Percentiles rank a stretch among this genome's conserved stretches.
Evolutionary conservation across 139 green algal genomes (phyloP).

Genomic region (Chlorella vulgaris): DNA sequence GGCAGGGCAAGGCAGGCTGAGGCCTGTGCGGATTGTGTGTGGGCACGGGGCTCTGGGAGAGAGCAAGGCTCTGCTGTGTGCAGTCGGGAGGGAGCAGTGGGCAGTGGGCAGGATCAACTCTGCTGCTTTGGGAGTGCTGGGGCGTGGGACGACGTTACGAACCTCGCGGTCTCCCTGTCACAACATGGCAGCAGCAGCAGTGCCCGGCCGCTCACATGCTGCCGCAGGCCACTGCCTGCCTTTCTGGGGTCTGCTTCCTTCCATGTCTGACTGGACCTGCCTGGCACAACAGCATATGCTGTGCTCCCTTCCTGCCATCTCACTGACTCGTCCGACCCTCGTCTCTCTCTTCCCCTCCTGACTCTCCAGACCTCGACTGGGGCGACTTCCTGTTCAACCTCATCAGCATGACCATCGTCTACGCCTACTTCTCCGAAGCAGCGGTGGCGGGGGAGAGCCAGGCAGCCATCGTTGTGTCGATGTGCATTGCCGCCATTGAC

Average conservation of each 20-base stretch:
- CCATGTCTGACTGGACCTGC: no score
- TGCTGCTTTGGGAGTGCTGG: not conserved
- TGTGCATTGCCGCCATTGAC: conserved; percentile 65
- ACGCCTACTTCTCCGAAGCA: conserved; percentile 66
- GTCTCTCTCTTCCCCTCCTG: not conserved
- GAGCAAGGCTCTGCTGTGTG: no score
- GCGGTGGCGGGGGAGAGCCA: conserved; percentile 53
- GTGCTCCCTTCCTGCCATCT: no score
- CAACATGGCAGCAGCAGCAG: not conserved
- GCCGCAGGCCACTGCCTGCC: no score
- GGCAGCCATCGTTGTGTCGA: conserved; percentile 61
- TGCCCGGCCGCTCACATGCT: no score
- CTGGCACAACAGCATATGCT: no score
- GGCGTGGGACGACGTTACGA: no score
- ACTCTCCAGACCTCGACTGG: conserved; percentile 54
- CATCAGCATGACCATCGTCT: conserved; percentile 70
- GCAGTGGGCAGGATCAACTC: not conserved
- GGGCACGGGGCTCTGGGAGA: not conserved
- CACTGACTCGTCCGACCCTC: no score
- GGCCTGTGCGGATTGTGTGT: not conserved
- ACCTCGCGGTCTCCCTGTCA: not conserved
- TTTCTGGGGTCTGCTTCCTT: no score
- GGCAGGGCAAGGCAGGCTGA: not conserved
- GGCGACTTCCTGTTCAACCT: conserved; percentile 74
- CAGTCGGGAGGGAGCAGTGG: no score